Percentiles rank a stretch among this genome's conserved stretches.
Conservation (phyloP, 1,139 yeast genomes). For the Citeromyces siamensis region DNA sequence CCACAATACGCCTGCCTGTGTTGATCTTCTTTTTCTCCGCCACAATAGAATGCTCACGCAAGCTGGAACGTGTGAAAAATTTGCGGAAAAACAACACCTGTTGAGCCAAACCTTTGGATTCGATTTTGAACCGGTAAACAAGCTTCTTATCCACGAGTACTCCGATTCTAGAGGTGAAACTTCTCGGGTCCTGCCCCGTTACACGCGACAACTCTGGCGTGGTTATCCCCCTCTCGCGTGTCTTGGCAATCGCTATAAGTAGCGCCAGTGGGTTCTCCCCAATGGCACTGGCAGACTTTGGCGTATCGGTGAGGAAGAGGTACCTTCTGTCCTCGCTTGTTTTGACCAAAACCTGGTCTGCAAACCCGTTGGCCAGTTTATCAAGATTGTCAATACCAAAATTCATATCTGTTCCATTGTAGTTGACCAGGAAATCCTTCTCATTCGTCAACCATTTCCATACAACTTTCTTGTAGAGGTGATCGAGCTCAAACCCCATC, state of each 20-base stretch:
- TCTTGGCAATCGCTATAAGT: conserved; percentile 35
- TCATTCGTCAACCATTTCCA: conserved; percentile 22
- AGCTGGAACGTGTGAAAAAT: conserved; percentile 10
- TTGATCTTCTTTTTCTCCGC: conserved; percentile 9
- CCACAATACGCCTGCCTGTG: conserved; percentile 15
- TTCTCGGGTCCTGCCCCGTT: conserved; percentile 62
- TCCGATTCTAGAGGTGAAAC: conserved; percentile 50
- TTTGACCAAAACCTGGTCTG: conserved; percentile 13
- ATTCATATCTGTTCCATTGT: conserved; percentile 6
- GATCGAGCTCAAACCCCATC: conserved; percentile 13
- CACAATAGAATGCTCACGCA: conserved; percentile 13
- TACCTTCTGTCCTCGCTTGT: conserved; percentile 28
- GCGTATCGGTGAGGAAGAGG: conserved; percentile 26
- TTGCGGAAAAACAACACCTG: conserved; percentile 1
- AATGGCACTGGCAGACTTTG: conserved; percentile 13
- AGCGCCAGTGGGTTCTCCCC: conserved; percentile 27
- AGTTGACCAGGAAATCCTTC: conserved; percentile 9
- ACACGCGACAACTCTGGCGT: conserved; percentile 40
- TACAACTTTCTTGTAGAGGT: conserved; percentile 16
- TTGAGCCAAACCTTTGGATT: background rate
- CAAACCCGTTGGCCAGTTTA: conserved; percentile 7
- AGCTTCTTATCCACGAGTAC: conserved; percentile 35
- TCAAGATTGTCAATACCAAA: conserved; percentile 5
- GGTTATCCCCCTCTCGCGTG: conserved; percentile 42
- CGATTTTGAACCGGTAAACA: conserved; percentile 23